Base-by-base conservation (phyloP, 2,329 filamentous ascomycete species). In the Fusarium compactum region DNA sequence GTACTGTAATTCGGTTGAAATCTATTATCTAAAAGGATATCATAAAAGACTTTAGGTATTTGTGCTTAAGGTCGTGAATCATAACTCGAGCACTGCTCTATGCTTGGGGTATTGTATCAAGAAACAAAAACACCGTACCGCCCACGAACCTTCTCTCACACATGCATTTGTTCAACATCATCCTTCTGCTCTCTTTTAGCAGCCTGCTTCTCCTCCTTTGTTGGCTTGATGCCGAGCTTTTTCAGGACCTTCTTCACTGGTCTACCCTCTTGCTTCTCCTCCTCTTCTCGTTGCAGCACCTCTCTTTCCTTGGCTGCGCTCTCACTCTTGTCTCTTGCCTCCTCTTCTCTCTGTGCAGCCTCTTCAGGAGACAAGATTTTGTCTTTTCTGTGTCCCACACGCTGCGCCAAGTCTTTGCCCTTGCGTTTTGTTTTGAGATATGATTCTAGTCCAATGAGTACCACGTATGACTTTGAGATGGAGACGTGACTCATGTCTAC, bases 401-500 rank as follows among this genome's bases (percentile, higher is more conserved):
- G 87, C 59, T 85, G 82, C 62, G 82, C 76, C 14, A 85, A 72
- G 47, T 82, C 80, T 80, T 91, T 92, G 34, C 91, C 85, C 76
- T 90, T 90, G 61, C 85, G 84, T 52, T 90, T 88, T 15, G 90
- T 91, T 74, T 90, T 90, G 52, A 91, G 81, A 76, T 97, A 97
- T 16, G 90, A 87, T 82, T 97, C 94, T 7, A 97, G 84, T 0
- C 95, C 95, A 1, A 95, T 87, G 1, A 97, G 85, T 1, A 97
- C 89, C 0, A 92, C 91, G 76, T 97, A 97, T 3, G 91, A 91
- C 73, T 94, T 91, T 44, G 90, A 93, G 47, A 97, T 92, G 20
- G 90, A 92, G 14, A 97, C 90, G 27, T 88, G 90, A 16, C 86
- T 89, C 87, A 95, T 92, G 78, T 98, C 94, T 1, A 91, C 94